These are phyloP conservation scores for Mycena floridula DNA, from an alignment of 768 basidiomycete genomes.

Conservation along the genomic window DNA sequence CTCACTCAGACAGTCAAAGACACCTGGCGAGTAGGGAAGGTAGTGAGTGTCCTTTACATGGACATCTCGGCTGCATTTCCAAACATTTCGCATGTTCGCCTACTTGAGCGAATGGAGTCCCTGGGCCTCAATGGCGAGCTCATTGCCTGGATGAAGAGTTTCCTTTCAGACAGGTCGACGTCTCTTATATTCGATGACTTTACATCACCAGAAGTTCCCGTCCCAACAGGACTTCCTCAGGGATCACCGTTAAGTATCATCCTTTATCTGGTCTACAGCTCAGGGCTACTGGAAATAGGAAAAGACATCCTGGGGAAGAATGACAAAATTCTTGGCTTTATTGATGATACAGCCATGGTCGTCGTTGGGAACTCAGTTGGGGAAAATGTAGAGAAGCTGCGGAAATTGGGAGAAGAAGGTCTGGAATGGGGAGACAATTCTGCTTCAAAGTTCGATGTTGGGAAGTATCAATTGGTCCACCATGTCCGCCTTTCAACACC, in stretches of 20 bases:
- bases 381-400: slow-evolving; percentile 6
- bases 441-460: neutral
- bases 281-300: neutral
- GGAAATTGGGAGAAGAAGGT: slow-evolving; percentile 10
- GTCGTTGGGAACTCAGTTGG: slow-evolving; percentile 10
- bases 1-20: slow-evolving; percentile 27
- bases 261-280: slow-evolving; percentile 4
- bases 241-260: slow-evolving; percentile 4
- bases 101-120: slow-evolving; percentile 25
- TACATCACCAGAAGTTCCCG: neutral
- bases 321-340: slow-evolving; percentile 4
- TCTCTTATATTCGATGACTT: slow-evolving; percentile 5
- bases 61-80: slow-evolving; percentile 41
- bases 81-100: slow-evolving; percentile 22
- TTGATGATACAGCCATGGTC: slow-evolving; percentile 13
- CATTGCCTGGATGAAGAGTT: neutral
- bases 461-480: slow-evolving; percentile 2
- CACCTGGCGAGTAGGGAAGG: slow-evolving; percentile 27
- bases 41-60: slow-evolving; percentile 30
- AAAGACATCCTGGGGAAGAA: neutral
- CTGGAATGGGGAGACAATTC: neutral
- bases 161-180: slow-evolving; percentile 3
- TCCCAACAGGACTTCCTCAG: slow-evolving; percentile 4
- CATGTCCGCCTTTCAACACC: neutral
- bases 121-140: neutral